Conservation (phyloP, 306 rosid species). For the Begonia masoniana region DNA sequence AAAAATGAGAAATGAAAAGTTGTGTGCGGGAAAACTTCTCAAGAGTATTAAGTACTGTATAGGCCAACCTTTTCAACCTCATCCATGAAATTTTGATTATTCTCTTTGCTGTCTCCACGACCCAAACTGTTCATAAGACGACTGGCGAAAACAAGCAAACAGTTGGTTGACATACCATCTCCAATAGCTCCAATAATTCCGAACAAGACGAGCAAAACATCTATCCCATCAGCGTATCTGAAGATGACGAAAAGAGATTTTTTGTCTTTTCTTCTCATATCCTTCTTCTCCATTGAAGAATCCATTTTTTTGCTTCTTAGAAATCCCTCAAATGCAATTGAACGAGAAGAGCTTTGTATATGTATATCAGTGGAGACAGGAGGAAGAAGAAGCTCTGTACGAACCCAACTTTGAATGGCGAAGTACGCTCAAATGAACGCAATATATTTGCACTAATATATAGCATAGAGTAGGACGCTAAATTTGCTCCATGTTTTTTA, state of each 20-base stretch:
- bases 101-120: slow-evolving; percentile 22
- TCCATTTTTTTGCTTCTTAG: slow-evolving; percentile 1
- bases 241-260: slow-evolving; percentile 23
- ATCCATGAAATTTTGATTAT: slow-evolving; percentile 41
- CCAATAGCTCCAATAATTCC: slow-evolving; percentile 86
- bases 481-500: too few relatives aligned
- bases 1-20: not conserved
- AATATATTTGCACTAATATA: too few relatives aligned
- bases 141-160: slow-evolving; percentile 66
- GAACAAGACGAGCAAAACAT: slow-evolving; percentile 55
- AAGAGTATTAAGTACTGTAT: not conserved
- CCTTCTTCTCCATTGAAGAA: slow-evolving; percentile 13
- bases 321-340: not conserved
- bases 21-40: not conserved
- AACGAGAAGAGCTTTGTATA: not conserved
- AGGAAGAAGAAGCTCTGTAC: too few relatives aligned
- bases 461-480: too few relatives aligned
- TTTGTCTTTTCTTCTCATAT: not conserved
- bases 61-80: slow-evolving; percentile 58
- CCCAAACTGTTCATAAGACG: slow-evolving; percentile 90
- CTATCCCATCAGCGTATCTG: slow-evolving; percentile 70
- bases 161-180: slow-evolving; percentile 88
- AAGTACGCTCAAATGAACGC: too few relatives aligned
- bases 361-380: too few relatives aligned
- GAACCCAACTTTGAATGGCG: too few relatives aligned